Base-by-base conservation (phyloP, 805 yeast species). In the Jamesozyma jinghongensis region DNA sequence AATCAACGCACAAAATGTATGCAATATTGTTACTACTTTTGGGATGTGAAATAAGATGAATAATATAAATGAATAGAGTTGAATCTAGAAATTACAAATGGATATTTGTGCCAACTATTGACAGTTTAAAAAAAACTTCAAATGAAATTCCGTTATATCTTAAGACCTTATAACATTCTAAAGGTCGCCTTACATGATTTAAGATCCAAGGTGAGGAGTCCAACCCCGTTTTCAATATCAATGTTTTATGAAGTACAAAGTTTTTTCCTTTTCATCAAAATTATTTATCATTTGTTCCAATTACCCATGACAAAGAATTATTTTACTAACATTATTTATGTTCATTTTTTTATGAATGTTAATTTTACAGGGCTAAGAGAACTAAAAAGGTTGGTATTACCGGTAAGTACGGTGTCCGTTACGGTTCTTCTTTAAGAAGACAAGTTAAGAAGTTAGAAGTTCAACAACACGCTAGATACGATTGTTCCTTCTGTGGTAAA, bases 371-470 rank as follows among this genome's bases (percentile, higher is more conserved):
- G 99, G 85, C 98, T 75, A 92, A 94, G 78, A 90, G 99, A 85
- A 92, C 99, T 64, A 92, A 92, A 94, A 92, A 92, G 86, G 99
- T 92, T 72, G 99, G 99, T 75, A 92, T 92, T 81, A 92, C 99
- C 73, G 99, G 99, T 82, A 94, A 94, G 80, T 92, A 86, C 82
- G 99, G 99, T 86, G 97, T 92, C 77, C 88, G 99, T 81, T 92
- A 92, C 80, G 95, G 99, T 88, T 90, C 98, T 65, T 94, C 99
- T 56, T 79, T 92, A 74, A 90, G 99, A 84, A 86, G 97, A 77
- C 97, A 87, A 76, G 85, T 95, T 80, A 88, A 88, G 83, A 92
- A 92, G 80, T 78, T 92, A 74, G 98, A 94, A 78, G 82, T 86
- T 66, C 97, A 87, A 75, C 97, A 88, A 73, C 98, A 90, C 75